Base-by-base conservation (phyloP, 345 rosid genomes). In the Acer saccharum region DNA sequence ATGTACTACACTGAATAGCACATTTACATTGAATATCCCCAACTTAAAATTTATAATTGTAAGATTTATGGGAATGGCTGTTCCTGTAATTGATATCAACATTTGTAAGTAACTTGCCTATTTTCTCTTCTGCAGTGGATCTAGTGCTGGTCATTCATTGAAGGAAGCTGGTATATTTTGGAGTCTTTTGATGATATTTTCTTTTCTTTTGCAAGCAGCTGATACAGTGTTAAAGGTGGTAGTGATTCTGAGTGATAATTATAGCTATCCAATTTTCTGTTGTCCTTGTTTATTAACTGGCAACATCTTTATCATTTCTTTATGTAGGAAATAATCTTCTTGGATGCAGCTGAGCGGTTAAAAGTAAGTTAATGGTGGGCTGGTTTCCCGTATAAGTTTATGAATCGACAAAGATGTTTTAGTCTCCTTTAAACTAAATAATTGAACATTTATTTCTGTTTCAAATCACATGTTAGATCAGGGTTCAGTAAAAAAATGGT, bases 171-270 rank as follows among this genome's bases (percentile, higher is more conserved):
- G 97, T 66, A 84, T 95, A 75, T 90, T 93, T 87, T 95, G 98
- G 98, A 95, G 93, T 87, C 86, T 93, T 77, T 77, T 94, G 82
- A 93, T 94, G 97, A 91, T 88, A 69, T 64, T 87, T 80, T 94
- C 98, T 50, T 94, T 94, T 87, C 83, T 94, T 70, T 83, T 94
- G 70, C 98, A 94, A 93, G 98, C 97, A 6, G 97, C 95, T 65
- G 97, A 89, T 82, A 89, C 97, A 27, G 93, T 93, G 50, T 80
- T 91, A 73, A 94, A 94, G 97, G 97, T 94, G 79, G 87, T 35
- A 29, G 79, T 77, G 48, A 68, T 86, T 79, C 72, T 52, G 35
- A 62, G 65, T 66, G 35, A 48, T 52, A 74, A 35, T 16, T 29
- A 70, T 71, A 7, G 35, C 78, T 74, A 68, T 61, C 13, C 9